Conservation (phyloP, 2,329 filamentous ascomycete species). For the Colletotrichum sp. region DNA sequence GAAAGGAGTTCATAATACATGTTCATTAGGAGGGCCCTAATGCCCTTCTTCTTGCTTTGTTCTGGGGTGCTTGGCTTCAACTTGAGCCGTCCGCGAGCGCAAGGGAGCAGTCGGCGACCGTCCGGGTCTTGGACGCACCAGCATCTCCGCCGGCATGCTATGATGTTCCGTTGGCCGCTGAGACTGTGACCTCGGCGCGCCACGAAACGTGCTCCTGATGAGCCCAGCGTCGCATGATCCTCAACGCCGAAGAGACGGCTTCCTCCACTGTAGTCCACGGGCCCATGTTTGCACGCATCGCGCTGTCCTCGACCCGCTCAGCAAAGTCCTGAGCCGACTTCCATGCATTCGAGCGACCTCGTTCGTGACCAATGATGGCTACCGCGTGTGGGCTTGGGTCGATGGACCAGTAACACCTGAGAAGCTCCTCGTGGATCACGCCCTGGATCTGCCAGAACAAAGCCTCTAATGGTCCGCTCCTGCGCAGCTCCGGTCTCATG, state of each 20-base stretch:
- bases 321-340: slow-evolving; percentile 34
- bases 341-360: slow-evolving; percentile 31
- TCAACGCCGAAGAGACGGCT: slow-evolving; percentile 41
- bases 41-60: neutral
- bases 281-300: slow-evolving; percentile 33
- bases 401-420: slow-evolving; percentile 39
- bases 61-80: neutral
- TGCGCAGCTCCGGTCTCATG: slow-evolving; percentile 42
- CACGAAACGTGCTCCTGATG: slow-evolving; percentile 50
- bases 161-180: slow-evolving; percentile 10
- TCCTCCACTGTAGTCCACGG: slow-evolving; percentile 53
- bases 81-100: neutral
- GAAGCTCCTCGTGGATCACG: slow-evolving; percentile 50
- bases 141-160: neutral
- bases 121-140: neutral
- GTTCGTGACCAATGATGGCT: slow-evolving; percentile 29
- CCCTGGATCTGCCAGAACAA: slow-evolving; percentile 50
- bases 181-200: slow-evolving; percentile 39
- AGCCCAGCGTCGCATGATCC: slow-evolving; percentile 48
- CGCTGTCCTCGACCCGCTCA: slow-evolving; percentile 30
- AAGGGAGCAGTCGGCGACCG: neutral
- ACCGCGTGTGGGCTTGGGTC: slow-evolving; percentile 24
- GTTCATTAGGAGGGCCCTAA: slow-evolving; percentile 6
- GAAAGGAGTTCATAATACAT: slow-evolving; percentile 13
- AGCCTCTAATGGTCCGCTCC: slow-evolving; percentile 39